Percentiles rank a stretch among this genome's conserved stretches.
These are phyloP conservation scores for Astrothelium macrocarpum DNA, from an alignment of 495 filamentous ascomycete genomes.

Conservation along the genomic window DNA sequence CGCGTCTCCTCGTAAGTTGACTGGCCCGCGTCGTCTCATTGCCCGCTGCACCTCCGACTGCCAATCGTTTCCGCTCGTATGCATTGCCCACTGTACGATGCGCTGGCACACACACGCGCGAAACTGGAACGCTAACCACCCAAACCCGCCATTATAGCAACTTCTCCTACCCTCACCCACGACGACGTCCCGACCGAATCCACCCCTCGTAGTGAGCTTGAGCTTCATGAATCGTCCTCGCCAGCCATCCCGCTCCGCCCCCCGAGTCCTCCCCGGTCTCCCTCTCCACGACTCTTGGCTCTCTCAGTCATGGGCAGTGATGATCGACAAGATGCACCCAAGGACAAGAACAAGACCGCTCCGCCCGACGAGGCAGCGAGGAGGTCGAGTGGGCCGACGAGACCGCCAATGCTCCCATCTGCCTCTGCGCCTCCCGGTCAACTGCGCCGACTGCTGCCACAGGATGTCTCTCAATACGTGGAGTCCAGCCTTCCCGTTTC, in stretches of 20 bases:
- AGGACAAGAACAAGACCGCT: conserved; percentile 7
- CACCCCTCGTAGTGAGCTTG: neutral
- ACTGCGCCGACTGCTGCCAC: conserved; percentile 34
- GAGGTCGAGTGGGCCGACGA: conserved; percentile 8
- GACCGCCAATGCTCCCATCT: conserved; percentile 21
- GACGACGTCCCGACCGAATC: neutral
- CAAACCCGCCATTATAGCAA: neutral
- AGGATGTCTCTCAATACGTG: conserved; percentile 34
- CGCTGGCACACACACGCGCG: conserved; percentile 34
- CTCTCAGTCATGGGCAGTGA: conserved; percentile 2
- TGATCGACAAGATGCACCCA: neutral
- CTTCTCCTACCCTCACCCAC: conserved; percentile 6
- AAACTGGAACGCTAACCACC: conserved; percentile 12
- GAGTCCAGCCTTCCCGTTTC: conserved; percentile 28
- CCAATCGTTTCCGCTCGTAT: conserved; percentile 44
- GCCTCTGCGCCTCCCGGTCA: conserved; percentile 35
- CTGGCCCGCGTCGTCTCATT: conserved; percentile 13
- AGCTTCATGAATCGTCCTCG: conserved; percentile 8
- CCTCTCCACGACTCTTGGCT: conserved; percentile 1
- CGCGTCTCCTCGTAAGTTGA: conserved; percentile 29
- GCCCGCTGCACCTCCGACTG: conserved; percentile 31
- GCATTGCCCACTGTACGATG: conserved; percentile 35
- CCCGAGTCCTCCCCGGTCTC: conserved; percentile 7
- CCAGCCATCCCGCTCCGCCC: neutral
- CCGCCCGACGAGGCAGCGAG: conserved; percentile 4